Evolutionary conservation across 2,329 filamentous ascomycete genomes (phyloP), one percentile per base, ranked within the genome.

Genomic region (Paecilomyces sp.): DNA sequence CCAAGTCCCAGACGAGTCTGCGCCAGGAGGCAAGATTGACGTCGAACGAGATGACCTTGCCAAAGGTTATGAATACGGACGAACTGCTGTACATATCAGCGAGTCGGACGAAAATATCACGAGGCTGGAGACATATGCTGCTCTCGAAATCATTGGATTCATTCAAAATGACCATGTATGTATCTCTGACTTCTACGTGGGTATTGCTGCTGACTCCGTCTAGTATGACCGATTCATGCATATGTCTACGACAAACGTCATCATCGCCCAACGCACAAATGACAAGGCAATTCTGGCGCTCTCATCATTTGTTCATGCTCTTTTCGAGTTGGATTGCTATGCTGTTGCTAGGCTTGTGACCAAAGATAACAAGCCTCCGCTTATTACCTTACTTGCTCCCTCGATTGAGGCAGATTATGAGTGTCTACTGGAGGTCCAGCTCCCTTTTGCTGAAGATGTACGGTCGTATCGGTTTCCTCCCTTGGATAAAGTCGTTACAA

Each of bases 51-150:
- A 96, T 13, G 85, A 91, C 15, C 81, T 99, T 41, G 91, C 91
- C n/a, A 96, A 92, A 72, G 94, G 94, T 0, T 99, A 93, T 69
- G 88, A 91, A 69, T 99, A 99, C 71, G 94, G 94, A 54, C 85
- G 92, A 59, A 97, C 93, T 0, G 91, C 90, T 2, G 93, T 99
- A 1, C 88, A 89, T 65, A 96, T 99, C 65, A 90, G 86, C 64
- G 88, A 92, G 66, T 89, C 89, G 0, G 93, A 99, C 67, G 84
- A 88, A 71, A 91, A 92, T 65, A 86, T 97, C 60, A 96, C 91
- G n/a, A 92, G 89, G 64, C 81, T 97, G 34, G 88, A 95, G 67
- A 94, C 91, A 0, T 75, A 78, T 9, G 87, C 89, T 60, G 82
- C 83, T 7, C 86, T 97, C 60, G 88, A 91, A 3, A 88, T 99